Evolutionary conservation across 345 rosid genomes (phyloP).

Genomic region (Brassica napus): DNA sequence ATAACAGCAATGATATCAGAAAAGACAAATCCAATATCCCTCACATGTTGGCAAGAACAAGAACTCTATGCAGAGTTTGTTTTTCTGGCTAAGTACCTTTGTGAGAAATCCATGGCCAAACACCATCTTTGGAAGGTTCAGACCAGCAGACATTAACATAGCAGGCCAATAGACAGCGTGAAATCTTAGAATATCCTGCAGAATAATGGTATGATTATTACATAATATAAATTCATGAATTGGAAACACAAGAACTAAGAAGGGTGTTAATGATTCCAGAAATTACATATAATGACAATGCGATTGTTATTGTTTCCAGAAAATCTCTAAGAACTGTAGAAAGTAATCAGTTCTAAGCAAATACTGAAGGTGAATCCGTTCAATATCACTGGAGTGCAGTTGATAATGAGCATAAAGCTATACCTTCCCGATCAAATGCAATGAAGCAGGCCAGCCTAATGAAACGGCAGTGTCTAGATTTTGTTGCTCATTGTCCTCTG

Average conservation of each 20-base stretch:
- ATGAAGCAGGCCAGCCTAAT: conserved; percentile 92
- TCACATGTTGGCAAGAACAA: conserved; percentile 6
- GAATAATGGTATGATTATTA: neutral
- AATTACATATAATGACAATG: neutral
- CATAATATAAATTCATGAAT: neutral
- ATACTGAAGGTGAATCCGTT: neutral
- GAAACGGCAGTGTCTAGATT: conserved; percentile 65
- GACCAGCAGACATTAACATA: conserved; percentile 92
- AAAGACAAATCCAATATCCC: neutral
- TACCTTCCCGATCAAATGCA: conserved; percentile 97
- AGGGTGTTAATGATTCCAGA: neutral
- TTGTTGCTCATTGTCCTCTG: conserved; percentile 54
- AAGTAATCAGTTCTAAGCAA: neutral
- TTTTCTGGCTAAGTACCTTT: conserved; percentile 53
- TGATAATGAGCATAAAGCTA: neutral
- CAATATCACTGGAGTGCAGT: neutral
- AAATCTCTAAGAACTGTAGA: neutral
- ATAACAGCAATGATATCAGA: neutral
- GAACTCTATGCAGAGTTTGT: conserved; percentile 1
- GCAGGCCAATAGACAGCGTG: conserved; percentile 99
- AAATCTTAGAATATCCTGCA: conserved; percentile 92
- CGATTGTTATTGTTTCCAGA: neutral
- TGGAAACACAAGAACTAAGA: neutral
- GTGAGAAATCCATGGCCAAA: conserved; percentile 97
- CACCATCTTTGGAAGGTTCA: conserved; percentile 75